Percentiles rank a stretch among this genome's conserved stretches.
Evolutionary conservation across 345 rosid species (phyloP).

Genomic region (Ricinus communis): DNA sequence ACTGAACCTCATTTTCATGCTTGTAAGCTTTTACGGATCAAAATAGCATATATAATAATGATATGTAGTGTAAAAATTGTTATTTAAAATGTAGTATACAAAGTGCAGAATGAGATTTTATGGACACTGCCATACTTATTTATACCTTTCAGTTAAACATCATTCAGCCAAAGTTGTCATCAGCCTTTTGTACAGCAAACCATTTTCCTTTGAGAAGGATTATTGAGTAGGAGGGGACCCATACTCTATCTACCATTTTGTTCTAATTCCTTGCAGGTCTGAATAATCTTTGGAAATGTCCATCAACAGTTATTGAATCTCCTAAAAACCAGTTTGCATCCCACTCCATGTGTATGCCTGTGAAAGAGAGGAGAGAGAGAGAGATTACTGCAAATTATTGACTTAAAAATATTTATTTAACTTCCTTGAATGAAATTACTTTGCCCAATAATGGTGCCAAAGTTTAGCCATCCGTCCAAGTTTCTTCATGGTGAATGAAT

Average conservation of each 20-base stretch:
- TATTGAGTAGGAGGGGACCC: too few relatives aligned
- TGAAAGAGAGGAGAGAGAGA: too few relatives aligned
- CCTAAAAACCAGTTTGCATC: too few relatives aligned
- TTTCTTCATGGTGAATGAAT: background rate
- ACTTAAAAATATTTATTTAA: background rate
- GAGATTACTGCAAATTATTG: too few relatives aligned
- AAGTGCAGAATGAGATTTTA: background rate
- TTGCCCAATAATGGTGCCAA: background rate
- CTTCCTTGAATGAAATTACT: background rate
- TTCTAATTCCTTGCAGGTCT: background rate
- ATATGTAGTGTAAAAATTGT: background rate
- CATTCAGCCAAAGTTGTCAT: background rate
- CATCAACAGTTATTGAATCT: too few relatives aligned
- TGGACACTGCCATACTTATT: background rate
- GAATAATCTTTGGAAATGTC: background rate
- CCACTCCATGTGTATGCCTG: too few relatives aligned
- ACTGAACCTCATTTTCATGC: background rate
- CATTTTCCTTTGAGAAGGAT: too few relatives aligned
- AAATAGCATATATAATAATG: background rate
- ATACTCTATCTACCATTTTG: too few relatives aligned
- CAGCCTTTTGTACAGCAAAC: too few relatives aligned
- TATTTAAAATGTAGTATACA: background rate
- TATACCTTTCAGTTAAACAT: background rate
- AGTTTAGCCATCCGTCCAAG: background rate
- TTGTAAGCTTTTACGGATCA: background rate